A percentile compares a stretch with the other conserved stretches of the same genome.
These are phyloP conservation scores for Podaxis mareebaensis DNA, from an alignment of 768 basidiomycete genomes.

Conservation along the genomic window DNA sequence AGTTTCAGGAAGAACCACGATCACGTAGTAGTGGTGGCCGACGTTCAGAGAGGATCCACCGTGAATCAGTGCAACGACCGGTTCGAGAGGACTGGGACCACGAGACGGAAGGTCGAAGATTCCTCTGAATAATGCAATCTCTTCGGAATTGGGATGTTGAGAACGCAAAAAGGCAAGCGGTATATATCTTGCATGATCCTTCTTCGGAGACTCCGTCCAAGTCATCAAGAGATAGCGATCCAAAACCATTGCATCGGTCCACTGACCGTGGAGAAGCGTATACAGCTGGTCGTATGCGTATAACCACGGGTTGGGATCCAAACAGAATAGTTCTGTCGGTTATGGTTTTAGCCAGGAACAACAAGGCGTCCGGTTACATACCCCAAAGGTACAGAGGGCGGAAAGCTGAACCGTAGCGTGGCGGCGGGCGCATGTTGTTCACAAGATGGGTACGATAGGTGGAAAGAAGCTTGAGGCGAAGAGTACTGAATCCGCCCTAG, in stretches of 20 bases:
- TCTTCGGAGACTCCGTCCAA: background rate
- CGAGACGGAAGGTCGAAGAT: background rate
- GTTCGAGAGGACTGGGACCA: background rate
- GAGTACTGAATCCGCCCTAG: background rate
- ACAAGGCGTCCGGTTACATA: background rate
- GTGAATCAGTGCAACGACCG: background rate
- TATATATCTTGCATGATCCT: background rate
- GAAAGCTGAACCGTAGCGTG: background rate
- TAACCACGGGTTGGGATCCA: background rate
- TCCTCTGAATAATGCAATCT: background rate
- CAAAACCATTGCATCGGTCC: background rate
- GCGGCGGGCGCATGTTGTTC: background rate
- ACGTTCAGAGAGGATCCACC: background rate
- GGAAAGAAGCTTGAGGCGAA: background rate
- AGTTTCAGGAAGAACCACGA: background rate
- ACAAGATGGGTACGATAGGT: background rate
- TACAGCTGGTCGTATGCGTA: background rate
- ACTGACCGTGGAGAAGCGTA: background rate
- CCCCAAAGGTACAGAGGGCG: background rate
- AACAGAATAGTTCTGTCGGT: background rate
- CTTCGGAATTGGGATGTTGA: background rate
- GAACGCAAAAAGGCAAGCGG: background rate
- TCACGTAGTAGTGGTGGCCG: background rate
- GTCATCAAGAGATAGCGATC: background rate
- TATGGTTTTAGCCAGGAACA: background rate